Base-by-base conservation (phyloP, 768 basidiomycete species). In the Porpolomopsis calyptriformis region DNA sequence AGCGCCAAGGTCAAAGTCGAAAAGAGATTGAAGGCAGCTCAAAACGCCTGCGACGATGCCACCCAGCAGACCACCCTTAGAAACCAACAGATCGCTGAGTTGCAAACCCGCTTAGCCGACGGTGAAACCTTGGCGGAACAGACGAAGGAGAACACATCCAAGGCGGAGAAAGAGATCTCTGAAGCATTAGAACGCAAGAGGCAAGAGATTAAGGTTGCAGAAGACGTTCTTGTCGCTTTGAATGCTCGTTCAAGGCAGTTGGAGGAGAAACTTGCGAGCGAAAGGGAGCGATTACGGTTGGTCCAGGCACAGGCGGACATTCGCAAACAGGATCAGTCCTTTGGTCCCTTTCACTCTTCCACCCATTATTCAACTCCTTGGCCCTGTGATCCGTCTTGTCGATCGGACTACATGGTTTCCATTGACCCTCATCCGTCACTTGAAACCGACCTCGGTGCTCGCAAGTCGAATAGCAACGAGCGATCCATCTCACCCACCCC, bases 1-100 rank as follows among this genome's bases (percentile, higher is more conserved):
- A 70, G 76, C 42, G 63, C 70, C 43, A 85, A 80, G 58, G 74
- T 80, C 37, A 93, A 97, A 39, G 89, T 84, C 3, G 94, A 98
- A 64, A 91, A 87, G 69, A 81, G 81, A 53, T 71, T 93, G 49
- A 85, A 80, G 55, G 69, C 72, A n/a, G 78, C 77, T 12, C 78
- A 80, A 59, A 70, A 58, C 35, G 67, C 73, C 49, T 76, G 82
- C 26, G 81, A 86, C 55, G 79, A 71, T 45, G 74, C 82, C 0
- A 68, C 61, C 18, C 72, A 70, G 54, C 71, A 74, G 34, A 72
- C 83, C 57, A 72, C 74, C 24, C 66, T 70, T 49, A 66, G 85
- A 45, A 76, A 80, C 49, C 66, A 74, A 49, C 78, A 83, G 57
- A 82, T 86, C 40, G 63, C 63, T 49, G 61, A 63, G 42, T 55